Base-by-base conservation (phyloP, 2,329 filamentous ascomycete genomes). In the Metarhizium album region DNA sequence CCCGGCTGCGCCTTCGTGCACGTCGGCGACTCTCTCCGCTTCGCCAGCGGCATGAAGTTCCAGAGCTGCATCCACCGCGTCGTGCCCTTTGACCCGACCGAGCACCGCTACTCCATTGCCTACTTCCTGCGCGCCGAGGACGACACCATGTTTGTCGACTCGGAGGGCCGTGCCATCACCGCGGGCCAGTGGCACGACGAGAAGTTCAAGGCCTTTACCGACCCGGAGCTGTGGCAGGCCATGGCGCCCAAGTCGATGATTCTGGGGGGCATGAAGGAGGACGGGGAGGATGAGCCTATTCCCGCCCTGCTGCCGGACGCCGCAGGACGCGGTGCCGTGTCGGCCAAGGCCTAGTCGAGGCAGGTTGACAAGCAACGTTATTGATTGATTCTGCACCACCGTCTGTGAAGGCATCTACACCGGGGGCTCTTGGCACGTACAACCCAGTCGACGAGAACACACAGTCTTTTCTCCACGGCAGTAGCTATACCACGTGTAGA, bases 81-180 rank as follows among this genome's bases (percentile, higher is more conserved):
- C 27, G 74, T 80, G 20, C 76, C 76, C 0, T 72, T 73, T 54
- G 62, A 76, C 63, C 67, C 70, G 22, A 58, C 61, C 40, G 73
- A 79, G 73, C 73, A 79, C 65, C 73, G 77, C 51, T 80, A 79
- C 70, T 77, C 73, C 9, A 76, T 80, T 54, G 76, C 77, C 14
- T 80, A 80, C 63, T 80, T 80, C 67, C 67, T 80, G 48, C 70
- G 76, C 35, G 73, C 76, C 48, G 75, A 79, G 67, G 70, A 79
- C 61, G 74, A 75, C 58, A 74, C 73, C 59, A 72, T 74, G 69
- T 79, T 80, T 61, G 68, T 68, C 46, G 77, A 80, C 64, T 72
- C 69, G 55, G 74, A 76, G 66, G 76, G 76, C 52, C 66, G 75
- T 42, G 70, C 70, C 55, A 68, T 79, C 54, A 77, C 76, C 9